Conservation (phyloP, 2,329 filamentous ascomycete genomes). For the Sodiomyces alkalinus region DNA sequence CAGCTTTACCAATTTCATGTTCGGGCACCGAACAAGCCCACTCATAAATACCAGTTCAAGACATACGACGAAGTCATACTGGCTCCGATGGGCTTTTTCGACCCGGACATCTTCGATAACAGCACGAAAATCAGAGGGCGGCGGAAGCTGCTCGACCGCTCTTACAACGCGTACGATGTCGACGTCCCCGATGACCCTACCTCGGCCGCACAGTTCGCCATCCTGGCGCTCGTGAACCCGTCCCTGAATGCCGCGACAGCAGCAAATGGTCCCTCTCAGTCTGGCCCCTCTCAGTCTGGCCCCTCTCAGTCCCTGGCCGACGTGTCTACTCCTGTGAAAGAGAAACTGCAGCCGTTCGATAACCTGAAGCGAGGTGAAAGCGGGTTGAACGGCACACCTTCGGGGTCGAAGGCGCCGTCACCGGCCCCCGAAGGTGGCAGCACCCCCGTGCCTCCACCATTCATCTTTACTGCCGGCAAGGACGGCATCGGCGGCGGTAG, state of each 20-base stretch:
- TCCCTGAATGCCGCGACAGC: slow-evolving; percentile 30
- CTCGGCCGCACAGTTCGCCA: slow-evolving; percentile 66
- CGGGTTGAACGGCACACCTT: slow-evolving; percentile 60
- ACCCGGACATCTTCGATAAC: slow-evolving; percentile 76
- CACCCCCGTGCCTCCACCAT: slow-evolving; percentile 47
- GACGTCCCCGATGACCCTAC: slow-evolving; percentile 76
- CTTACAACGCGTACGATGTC: slow-evolving; percentile 86
- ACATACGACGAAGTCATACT: slow-evolving; percentile 92
- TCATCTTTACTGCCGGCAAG: slow-evolving; percentile 36
- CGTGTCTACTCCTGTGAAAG: slow-evolving; percentile 45
- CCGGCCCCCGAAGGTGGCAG: slow-evolving; percentile 64
- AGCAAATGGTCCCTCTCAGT: slow-evolving; percentile 1
- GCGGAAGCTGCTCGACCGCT: slow-evolving; percentile 69
- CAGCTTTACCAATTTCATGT: slow-evolving; percentile 84
- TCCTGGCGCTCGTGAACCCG: slow-evolving; percentile 44
- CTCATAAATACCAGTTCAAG: slow-evolving; percentile 88
- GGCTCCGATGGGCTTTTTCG: slow-evolving; percentile 90
- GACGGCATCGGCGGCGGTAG: slow-evolving; percentile 31
- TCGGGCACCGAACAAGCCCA: slow-evolving; percentile 74
- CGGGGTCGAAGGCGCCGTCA: slow-evolving; percentile 74
- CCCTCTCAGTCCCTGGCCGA: slow-evolving; percentile 27
- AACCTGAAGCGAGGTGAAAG: slow-evolving; percentile 53
- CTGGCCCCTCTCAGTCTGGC: too few species aligned
- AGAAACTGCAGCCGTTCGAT: slow-evolving; percentile 51
- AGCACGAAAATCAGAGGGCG: slow-evolving; percentile 64